These are phyloP conservation scores for Aureobasidium sp. DNA, from an alignment of 2,329 filamentous ascomycete species.

Conservation along the genomic window DNA sequence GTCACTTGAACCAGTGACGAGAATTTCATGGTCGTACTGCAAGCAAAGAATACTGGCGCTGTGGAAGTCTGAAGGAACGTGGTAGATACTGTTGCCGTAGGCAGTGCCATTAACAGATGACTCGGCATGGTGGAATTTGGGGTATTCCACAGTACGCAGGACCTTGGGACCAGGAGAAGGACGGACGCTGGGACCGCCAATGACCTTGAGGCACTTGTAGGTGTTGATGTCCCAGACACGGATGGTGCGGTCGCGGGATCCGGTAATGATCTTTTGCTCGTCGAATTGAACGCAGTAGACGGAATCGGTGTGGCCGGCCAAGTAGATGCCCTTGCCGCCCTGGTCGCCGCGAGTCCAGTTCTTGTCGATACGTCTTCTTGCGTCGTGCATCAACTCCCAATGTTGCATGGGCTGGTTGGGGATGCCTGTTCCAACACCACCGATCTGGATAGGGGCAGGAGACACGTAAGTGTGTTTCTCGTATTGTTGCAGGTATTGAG, in stretches of 20 bases:
- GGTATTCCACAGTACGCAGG: conserved; percentile 34
- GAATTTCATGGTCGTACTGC: conserved; percentile 85
- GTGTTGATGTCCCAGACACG: conserved; percentile 93
- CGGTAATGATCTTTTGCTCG: conserved; percentile 95
- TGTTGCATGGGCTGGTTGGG: conserved; percentile 52
- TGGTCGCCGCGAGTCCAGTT: conserved; percentile 62
- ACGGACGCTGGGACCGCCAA: conserved; percentile 62
- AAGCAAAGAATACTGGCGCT: conserved; percentile 89
- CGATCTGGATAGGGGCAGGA: conserved; percentile 38
- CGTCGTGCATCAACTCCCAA: conserved; percentile 79
- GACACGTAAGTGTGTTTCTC: conserved; percentile 36
- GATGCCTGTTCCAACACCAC: conserved; percentile 43
- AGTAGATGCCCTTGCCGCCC: conserved; percentile 71
- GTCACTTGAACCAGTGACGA: conserved; percentile 93
- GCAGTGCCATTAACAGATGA: conserved; percentile 39
- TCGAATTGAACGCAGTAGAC: conserved; percentile 98
- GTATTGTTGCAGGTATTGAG: conserved; percentile 51
- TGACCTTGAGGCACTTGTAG: conserved; percentile 73
- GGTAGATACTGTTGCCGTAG: conserved; percentile 38
- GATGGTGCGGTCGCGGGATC: conserved; percentile 89
- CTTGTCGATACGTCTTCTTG: conserved; percentile 63
- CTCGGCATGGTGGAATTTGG: conserved; percentile 29
- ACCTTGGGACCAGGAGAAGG: conserved; percentile 38
- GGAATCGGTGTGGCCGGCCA: conserved; percentile 88
- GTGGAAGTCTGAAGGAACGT: conserved; percentile 54